Base-by-base conservation (phyloP, 2,329 filamentous ascomycete species). In the Ascochyta clinopodiicola region DNA sequence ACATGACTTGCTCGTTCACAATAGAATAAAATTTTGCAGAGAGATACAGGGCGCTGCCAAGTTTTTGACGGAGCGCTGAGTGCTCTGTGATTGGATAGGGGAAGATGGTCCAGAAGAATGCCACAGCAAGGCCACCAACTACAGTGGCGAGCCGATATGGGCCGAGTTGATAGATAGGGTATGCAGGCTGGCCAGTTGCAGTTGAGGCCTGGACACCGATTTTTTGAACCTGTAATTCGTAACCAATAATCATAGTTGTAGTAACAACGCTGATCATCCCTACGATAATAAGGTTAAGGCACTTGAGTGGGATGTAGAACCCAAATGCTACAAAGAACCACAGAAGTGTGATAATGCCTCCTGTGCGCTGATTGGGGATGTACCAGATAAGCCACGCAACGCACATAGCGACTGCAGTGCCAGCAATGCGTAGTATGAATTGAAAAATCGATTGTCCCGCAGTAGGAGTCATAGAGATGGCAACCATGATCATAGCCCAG, bases 81-180 rank as follows among this genome's bases (percentile, higher is more conserved):
- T 90, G 86, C 63, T 92, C 90, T 0, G 88, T 88, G 40, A 91
- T 82, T 0, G 89, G 88, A 59, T 84, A 89, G 0, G 90, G 90
- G 67, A 92, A 91, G 51, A 91, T 82, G 0, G 89, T 92, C 88
- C 88, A 93, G 64, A 93, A 80, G 70, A 91, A 92, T 2, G 88
- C 88, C 1, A 92, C 84, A 0, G 85, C 80, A 31, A 89, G 83
- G 45, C 90, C 90, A 1, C 80, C 88, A 0, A 81, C 79, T 0
- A 92, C 88, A 1, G 83, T 84, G 0, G 87, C 88, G 0, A 94
- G 78, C 6, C 90, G 83, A 64, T 92, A 92, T 0, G 88, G 88
- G 0, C 84, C 89, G 0, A 93, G 80, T 19, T 84, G 69, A 66
- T 91, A 90, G 27, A 89, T 87, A 22, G 86, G 84, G 63, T 91